phyloP scores from a whole-genome alignment of 2,329 filamentous ascomycete genomes.

The Fusarium sp. region DNA sequence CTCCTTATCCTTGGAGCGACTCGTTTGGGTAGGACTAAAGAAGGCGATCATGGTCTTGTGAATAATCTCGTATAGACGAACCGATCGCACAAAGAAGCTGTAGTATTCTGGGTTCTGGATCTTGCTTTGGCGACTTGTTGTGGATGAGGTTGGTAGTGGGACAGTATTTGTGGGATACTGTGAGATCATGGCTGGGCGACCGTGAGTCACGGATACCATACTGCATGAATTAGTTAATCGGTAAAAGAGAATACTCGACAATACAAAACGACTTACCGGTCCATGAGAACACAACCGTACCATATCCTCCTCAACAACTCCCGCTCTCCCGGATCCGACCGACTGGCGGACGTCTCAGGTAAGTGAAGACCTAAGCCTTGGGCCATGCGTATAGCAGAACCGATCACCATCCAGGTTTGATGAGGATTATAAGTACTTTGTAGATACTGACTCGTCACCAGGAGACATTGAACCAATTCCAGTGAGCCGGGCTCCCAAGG shows the following conservation, averaged over 20 bases:
- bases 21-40: slow-evolving; percentile 39
- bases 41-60: slow-evolving; percentile 48
- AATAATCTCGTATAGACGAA: slow-evolving; percentile 54
- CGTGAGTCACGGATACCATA: slow-evolving; percentile 53
- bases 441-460: slow-evolving; percentile 61
- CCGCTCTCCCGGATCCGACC: slow-evolving; percentile 37
- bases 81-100: slow-evolving; percentile 52
- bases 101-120: slow-evolving; percentile 22
- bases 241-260: too few species aligned
- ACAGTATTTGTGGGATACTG: slow-evolving; percentile 44
- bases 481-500: slow-evolving; percentile 57
- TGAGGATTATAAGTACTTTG: slow-evolving; percentile 61
- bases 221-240: slow-evolving; percentile 23
- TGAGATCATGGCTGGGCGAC: slow-evolving; percentile 53
- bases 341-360: slow-evolving; percentile 51
- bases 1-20: slow-evolving; percentile 12
- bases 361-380: slow-evolving; percentile 60
- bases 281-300: slow-evolving; percentile 55
- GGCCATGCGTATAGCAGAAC: slow-evolving; percentile 59
- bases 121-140: neutral
- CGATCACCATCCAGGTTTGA: slow-evolving; percentile 63
- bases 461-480: slow-evolving; percentile 59
- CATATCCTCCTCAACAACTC: slow-evolving; percentile 50
- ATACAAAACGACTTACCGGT: slow-evolving; percentile 45
- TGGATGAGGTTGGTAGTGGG: slow-evolving; percentile 40